Evolutionary conservation across 805 yeast species (phyloP), one percentile per base, ranked within the genome.

Genomic region (Kuraishia molischiana): DNA sequence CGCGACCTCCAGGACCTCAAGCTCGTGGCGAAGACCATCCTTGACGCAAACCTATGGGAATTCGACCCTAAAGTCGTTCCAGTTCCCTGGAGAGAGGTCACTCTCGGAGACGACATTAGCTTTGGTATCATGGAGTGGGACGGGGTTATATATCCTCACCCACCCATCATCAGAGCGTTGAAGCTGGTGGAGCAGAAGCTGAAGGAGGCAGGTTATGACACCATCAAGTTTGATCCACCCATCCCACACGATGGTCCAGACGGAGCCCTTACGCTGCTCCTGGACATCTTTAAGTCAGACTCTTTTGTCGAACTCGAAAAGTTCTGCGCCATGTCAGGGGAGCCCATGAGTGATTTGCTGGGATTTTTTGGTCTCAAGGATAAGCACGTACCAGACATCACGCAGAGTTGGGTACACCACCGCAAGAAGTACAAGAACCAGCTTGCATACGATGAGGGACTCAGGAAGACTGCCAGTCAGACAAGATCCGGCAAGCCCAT

Each of bases 391-490:
- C 50, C 68, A 14, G 59, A 66, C 11, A 47, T 61, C 4, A 79
- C 69, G 74, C 44, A 64, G 67, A 51, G 67, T 76, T 48, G 50
- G 56, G 45, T 59, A 70, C 45, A 69, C 70, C 44, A 41, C 49
- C 20, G 51, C 59, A 24, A 67, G 86, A 52, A 29, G 24, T 35
- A 35, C 19, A 28, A 35, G 32, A 19, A 13, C 17, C 37, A 35
- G 37, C 24, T 10, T 14, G 28, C 28, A 4, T 35, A 35, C 24
- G 37, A 35, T 19, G 84, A 81, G 45, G 47, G 49, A 3, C 62
- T 70, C 48, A 69, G 78, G 44, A 66, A 64, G 35, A 69, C 67
- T 38, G 78, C 77, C 51, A 55, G 62, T 21, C 56, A 69, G 19
- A 60, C 57, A 45, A 64, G 78, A 61, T 59, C 63, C 35, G 62